Percentiles rank a stretch among this genome's conserved stretches.
These are phyloP conservation scores for Paramecium biaurelia DNA, from an alignment of 73 alveolate species.

Conservation along the genomic window DNA sequence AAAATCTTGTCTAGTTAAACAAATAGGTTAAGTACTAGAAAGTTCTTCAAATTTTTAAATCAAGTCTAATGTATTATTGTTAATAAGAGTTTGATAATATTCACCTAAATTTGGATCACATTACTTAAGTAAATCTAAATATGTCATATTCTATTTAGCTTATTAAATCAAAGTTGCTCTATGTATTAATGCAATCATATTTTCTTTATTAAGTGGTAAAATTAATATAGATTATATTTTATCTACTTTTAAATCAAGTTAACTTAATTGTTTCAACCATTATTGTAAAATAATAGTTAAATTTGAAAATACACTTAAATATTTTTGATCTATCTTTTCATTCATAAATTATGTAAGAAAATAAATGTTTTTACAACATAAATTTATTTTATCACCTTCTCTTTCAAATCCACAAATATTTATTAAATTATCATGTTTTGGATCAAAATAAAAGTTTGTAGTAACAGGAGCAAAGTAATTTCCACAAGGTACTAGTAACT, in stretches of 20 bases:
- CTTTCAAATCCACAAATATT: conserved; percentile 19
- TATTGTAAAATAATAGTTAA: background rate
- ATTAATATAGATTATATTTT: background rate
- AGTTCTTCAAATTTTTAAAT: background rate
- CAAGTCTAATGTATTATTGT: background rate
- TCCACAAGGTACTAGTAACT: background rate
- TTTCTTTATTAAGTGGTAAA: background rate
- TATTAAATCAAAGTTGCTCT: background rate
- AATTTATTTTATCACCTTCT: background rate
- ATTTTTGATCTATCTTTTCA: background rate
- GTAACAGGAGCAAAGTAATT: conserved; percentile 14
- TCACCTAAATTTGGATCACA: conserved; percentile 9
- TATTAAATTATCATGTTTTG: background rate
- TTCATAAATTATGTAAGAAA: background rate
- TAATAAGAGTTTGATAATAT: background rate
- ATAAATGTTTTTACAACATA: background rate
- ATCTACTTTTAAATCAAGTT: background rate
- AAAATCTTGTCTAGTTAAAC: background rate
- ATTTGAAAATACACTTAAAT: background rate
- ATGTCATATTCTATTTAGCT: background rate
- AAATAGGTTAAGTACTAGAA: background rate
- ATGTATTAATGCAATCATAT: background rate
- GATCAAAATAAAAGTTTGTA: background rate
- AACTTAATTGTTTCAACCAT: background rate
- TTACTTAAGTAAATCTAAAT: background rate